Base-by-base conservation (phyloP, 2,329 filamentous ascomycete species). In the Beauveria caledonica region DNA sequence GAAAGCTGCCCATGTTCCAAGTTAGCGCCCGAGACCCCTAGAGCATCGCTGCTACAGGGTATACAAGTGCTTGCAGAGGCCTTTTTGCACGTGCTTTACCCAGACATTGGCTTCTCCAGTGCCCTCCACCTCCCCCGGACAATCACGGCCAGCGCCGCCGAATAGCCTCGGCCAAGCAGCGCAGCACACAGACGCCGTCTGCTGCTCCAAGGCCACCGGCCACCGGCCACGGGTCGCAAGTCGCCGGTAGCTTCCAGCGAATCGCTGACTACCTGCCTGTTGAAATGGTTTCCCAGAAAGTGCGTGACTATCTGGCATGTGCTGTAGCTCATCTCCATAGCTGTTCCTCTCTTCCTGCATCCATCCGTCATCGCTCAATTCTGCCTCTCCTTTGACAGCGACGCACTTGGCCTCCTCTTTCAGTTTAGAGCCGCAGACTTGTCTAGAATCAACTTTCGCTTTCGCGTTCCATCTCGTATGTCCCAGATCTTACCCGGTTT, bases 131-230 rank as follows among this genome's bases (percentile, higher is more conserved):
- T 42, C 27, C 54, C 54, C 53, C 54, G 44, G 54, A 57, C 54
- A 57, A 15, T 57, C 54, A 40, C 55, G 55, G 55, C 36, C 45
- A 44, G 55, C 29, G 45, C 55, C 55, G 42, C 55, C 55, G 55
- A 58, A 50, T 58, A 58, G 55, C 55, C 55, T 58, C 55, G 55
- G 55, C 23, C 46, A 27, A 45, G 19, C n/a, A 45, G 9, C 3
- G 15, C 46, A 27, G 25, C 39, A 23, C 17, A 15, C 36, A 58
- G 17, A 29, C 40, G 21, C 44, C 55, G 29, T 40, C 17, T 55
- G 17, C 23, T 19, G 23, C 25, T 45, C 23, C 39, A 29, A 44
- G 17, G 23, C 3, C 5, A 25, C 13, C 19, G 17, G 23, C 3
- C 5, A 25, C 13, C 19, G 29, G 36, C 21, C 29, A 36, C 23